Evolutionary conservation across 495 filamentous ascomycete species (phyloP), one percentile per base, ranked within the genome.

Genomic region (Neurospora sp.): DNA sequence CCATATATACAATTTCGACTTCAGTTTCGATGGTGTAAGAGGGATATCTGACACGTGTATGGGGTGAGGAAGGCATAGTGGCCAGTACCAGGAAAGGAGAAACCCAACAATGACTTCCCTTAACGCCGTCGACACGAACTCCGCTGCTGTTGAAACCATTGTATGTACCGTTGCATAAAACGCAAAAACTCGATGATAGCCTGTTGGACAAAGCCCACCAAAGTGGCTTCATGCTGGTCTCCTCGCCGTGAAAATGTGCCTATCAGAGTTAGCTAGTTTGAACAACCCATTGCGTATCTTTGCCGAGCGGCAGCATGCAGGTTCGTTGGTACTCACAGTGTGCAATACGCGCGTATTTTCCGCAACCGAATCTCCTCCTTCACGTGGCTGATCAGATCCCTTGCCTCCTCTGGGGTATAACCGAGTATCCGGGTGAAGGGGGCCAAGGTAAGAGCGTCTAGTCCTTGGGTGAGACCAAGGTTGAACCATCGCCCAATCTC

Each of bases 401-500:
- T 81, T 48, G 97, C 90, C 73, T 92, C 87, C n/a, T 90, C 85
- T n/a, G 85, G 73, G 9, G 88, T 83, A 88, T 90, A 94, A 27
- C 83, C 82, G 70, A 87, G 85, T 14, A 90, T 86, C 73, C 93
- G 86, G 42, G 85, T 91, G 77, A 98, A 86, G 5, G 94, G 91
- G 1, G 88, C 94, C 76, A 97, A 77, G 73, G 89, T 91, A 54
- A 96, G 81, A 9, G 90, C 89, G 73, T 94, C 89, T 59, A 97
- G 84, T 18, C 92, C 92, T 75, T 91, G 87, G 3, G 85, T 89
- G 69, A 96, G 80, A 14, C 89, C 92, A 23, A 96, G 83, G 77
- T 94, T 93, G 80, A 96, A 97, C 94, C 94, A 97, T 35, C 89
- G 86, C 38, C 92, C 93, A 31, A 93, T 86, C 69, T 92, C 89